Evolutionary conservation across 495 filamentous ascomycete genomes (phyloP), one percentile per base, ranked within the genome.

Genomic region (Aspergillus indologenus): DNA sequence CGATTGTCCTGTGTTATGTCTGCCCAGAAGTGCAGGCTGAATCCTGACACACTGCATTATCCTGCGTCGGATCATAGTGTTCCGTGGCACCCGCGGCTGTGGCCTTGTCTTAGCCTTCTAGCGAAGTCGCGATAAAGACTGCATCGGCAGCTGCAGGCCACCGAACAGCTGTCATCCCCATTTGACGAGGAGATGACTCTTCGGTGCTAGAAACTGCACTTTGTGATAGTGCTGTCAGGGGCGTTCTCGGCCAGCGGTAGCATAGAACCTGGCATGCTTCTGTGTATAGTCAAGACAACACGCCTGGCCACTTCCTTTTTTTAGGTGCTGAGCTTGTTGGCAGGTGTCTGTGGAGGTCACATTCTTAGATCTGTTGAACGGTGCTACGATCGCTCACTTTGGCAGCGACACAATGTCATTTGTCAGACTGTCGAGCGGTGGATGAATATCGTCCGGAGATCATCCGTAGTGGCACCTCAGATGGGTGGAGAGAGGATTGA

Each of bases 1-100:
- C 45, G 23, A 60, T 60, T 55, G 58, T 60, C n/a, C 47, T 18
- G 23, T n/a, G 48, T 17, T 51, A 6, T 26, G 1, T 14, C 19
- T 26, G 46, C 1, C 46, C 23, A 18, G 20, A 21, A 5, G 20
- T 23, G 46, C 45, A 17, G 46, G 15, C 18, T 47, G 45, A 19
- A 19, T 22, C 15, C 23, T 26, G 47, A 26, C 47, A 26, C 47
- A 29, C 34, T 51, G 48, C 48, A 51, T 24, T 15, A 24, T 19
- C 6, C 48, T 29, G n/a, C 31, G 18, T 29, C 48, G 48, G 48
- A 51, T 51, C 48, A 51, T 51, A 51, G 48, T 53, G 49, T 42
- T 48, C 49, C 42, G 57, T 53, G 57, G 53, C 53, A 31, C 48
- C 17, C 48, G 24, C 18, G 24, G 23, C 47, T 50, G 47, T 22